A percentile compares a stretch with the other conserved stretches of the same genome.
Conservation (phyloP, 148 eudicot genomes). For the Talinum fruticosum region DNA sequence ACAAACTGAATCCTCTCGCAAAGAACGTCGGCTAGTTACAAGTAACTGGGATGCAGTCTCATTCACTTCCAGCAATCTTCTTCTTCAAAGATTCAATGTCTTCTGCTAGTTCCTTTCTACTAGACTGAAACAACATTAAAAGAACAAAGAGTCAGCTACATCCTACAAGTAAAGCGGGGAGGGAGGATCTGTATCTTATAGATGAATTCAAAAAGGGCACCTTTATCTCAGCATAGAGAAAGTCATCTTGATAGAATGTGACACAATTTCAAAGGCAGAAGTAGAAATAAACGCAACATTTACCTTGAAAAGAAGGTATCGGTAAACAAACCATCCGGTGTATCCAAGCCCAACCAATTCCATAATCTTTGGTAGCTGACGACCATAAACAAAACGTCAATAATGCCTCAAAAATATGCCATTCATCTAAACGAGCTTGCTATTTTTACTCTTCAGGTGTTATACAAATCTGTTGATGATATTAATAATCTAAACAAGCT, state of each 20-base stretch:
- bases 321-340: constrained; percentile 99
- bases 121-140: constrained; percentile 40
- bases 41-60: neutral
- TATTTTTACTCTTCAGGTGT: neutral
- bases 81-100: constrained; percentile 78
- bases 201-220: neutral
- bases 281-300: neutral
- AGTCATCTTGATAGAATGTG: too few relatives aligned
- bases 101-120: constrained; percentile 77
- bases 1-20: constrained; percentile 3
- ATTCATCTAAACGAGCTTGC: neutral
- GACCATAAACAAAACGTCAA: constrained; percentile 7
- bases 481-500: neutral
- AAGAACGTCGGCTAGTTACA: neutral
- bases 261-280: too few relatives aligned
- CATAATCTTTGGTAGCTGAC: constrained; percentile 95
- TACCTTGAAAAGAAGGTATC: constrained; percentile 99
- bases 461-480: too few relatives aligned
- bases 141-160: constrained; percentile 5
- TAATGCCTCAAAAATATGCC: constrained; percentile 8
- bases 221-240: too few relatives aligned
- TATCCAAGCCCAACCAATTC: constrained; percentile 99
- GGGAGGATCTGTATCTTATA: too few relatives aligned
- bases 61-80: constrained; percentile 80
- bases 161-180: neutral